A percentile compares a stretch with the other conserved stretches of the same genome.
These are phyloP conservation scores for Pseudopyrenochaeta lycopersici DNA, from an alignment of 2,329 filamentous ascomycete species.

Conservation along the genomic window DNA sequence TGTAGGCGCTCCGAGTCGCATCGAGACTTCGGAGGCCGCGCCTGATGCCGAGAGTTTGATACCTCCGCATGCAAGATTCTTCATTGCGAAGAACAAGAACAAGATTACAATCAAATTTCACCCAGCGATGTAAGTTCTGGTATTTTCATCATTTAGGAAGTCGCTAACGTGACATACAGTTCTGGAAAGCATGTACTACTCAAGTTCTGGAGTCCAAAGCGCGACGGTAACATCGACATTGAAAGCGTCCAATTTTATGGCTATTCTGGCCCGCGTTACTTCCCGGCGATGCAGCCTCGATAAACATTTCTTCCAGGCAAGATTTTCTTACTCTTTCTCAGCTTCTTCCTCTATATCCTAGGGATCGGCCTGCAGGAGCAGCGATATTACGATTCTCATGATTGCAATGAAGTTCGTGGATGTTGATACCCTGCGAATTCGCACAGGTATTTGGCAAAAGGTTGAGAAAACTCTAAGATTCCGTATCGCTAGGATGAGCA, in stretches of 20 bases:
- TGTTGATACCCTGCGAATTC: slow-evolving; percentile 3
- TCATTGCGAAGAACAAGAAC: slow-evolving; percentile 82
- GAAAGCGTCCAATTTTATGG: slow-evolving; percentile 85
- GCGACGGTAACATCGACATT: slow-evolving; percentile 85
- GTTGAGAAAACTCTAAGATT: too few species aligned
- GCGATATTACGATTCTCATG: not conserved
- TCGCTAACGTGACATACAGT: slow-evolving; percentile 41
- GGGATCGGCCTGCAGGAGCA: not conserved
- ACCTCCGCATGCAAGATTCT: slow-evolving; percentile 80
- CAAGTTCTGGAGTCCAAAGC: slow-evolving; percentile 86
- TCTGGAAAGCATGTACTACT: slow-evolving; percentile 85
- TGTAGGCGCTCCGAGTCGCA: slow-evolving; percentile 44
- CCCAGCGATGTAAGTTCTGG: slow-evolving; percentile 69
- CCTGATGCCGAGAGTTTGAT: slow-evolving; percentile 57
- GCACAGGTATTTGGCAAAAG: too few species aligned
- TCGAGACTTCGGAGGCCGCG: slow-evolving; percentile 35
- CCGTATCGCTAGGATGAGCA: too few species aligned
- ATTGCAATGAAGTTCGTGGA: not conserved
- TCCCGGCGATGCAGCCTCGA: slow-evolving; percentile 70
- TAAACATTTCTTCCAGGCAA: too few species aligned
- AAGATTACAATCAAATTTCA: slow-evolving; percentile 89
- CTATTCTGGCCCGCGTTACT: slow-evolving; percentile 85
- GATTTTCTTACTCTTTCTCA: not conserved
- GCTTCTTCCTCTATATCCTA: not conserved
- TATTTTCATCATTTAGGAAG: not conserved